A percentile compares a stretch with the other conserved stretches of the same genome.
Conservation (phyloP, 176 grass and related monocot genomes). For the Paspalum notatum region DNA sequence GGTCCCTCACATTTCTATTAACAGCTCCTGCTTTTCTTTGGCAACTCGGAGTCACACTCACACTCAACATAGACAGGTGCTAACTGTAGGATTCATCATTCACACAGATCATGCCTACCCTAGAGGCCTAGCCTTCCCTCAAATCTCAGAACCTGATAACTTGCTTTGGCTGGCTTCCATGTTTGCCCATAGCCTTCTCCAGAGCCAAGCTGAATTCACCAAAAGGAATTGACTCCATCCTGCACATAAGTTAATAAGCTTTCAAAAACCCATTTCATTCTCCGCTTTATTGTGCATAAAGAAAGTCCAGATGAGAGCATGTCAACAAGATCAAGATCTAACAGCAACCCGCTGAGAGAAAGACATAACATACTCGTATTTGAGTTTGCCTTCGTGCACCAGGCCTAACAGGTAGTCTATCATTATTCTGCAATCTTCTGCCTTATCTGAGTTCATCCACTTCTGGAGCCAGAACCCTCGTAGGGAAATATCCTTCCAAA, state of each 20-base stretch:
- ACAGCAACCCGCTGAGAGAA: neutral
- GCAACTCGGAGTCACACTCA: neutral
- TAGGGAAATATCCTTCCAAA: slow-evolving; percentile 72
- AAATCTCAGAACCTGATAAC: slow-evolving; percentile 70
- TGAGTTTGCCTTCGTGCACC: slow-evolving; percentile 67
- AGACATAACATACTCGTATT: slow-evolving; percentile 62
- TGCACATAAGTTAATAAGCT: slow-evolving; percentile 34
- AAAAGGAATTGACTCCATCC: slow-evolving; percentile 77
- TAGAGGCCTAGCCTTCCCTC: neutral
- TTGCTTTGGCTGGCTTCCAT: slow-evolving; percentile 82
- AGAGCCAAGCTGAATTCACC: slow-evolving; percentile 67
- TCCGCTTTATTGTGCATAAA: neutral
- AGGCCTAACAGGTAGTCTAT: slow-evolving; percentile 70
- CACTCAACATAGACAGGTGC: neutral
- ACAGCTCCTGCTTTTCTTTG: neutral
- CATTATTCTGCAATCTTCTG: slow-evolving; percentile 67
- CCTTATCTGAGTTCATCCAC: slow-evolving; percentile 73
- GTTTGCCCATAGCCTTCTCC: slow-evolving; percentile 78
- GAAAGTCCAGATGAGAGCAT: neutral
- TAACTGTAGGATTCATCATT: neutral
- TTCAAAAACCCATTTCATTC: neutral
- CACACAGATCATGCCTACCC: neutral
- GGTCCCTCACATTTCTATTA: neutral
- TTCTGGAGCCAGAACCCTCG: slow-evolving; percentile 91
- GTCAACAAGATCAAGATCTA: neutral